Conservation (phyloP, 129 eudicot genomes). For the Glebionis coronaria region DNA sequence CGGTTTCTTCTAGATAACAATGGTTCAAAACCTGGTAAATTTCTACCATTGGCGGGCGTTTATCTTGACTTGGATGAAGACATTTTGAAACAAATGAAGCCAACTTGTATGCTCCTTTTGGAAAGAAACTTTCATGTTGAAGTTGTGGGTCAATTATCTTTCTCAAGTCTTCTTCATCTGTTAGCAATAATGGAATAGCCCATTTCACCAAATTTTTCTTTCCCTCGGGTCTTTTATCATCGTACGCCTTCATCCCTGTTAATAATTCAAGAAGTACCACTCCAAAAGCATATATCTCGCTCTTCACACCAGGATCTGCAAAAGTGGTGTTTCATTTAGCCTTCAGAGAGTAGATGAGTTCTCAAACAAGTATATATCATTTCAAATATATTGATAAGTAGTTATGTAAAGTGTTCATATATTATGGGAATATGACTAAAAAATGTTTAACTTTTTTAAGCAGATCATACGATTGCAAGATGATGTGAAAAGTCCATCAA, state of each 20-base stretch:
- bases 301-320: constrained; percentile 22
- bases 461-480: constrained; percentile 19
- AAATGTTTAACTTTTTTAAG: not conserved
- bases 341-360: not conserved
- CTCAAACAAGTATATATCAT: too few species aligned
- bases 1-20: constrained; percentile 10
- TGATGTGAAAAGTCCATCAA: not conserved
- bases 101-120: constrained; percentile 18
- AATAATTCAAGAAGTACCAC: constrained; percentile 35
- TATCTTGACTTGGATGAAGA: not conserved
- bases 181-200: constrained; percentile 28
- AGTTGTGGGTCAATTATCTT: constrained; percentile 26
- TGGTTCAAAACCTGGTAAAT: constrained; percentile 11
- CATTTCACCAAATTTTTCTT: constrained; percentile 27
- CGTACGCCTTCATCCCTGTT: constrained; percentile 35
- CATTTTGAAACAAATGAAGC: constrained; percentile 18
- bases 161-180: constrained; percentile 1
- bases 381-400: too few species aligned
- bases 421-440: not conserved
- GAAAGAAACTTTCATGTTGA: not conserved
- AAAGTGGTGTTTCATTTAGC: not conserved
- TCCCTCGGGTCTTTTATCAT: constrained; percentile 23
- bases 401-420: not conserved
- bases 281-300: constrained; percentile 41
- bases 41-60: constrained; percentile 24